These are phyloP conservation scores for Aspergillus ochraceoroseus DNA, from an alignment of 2,329 filamentous ascomycete species.

Conservation along the genomic window DNA sequence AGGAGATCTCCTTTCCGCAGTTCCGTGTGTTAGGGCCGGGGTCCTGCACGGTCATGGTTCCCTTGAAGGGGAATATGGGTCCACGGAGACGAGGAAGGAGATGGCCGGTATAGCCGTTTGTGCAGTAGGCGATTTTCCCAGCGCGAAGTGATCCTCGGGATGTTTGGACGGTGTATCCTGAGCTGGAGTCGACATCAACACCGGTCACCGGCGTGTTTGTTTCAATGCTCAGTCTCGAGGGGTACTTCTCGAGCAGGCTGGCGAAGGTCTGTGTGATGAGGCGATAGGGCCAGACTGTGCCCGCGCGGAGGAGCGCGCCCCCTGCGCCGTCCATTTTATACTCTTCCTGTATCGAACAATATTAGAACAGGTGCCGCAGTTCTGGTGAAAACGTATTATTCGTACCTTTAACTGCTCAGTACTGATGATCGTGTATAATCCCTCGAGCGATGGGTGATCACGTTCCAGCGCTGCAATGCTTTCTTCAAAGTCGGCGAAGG, in stretches of 20 bases:
- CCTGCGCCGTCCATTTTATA: conserved; percentile 24
- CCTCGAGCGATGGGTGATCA: conserved; percentile 23
- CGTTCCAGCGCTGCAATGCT: conserved; percentile 22
- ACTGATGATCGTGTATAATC: conserved; percentile 25
- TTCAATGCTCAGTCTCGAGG: conserved; percentile 28
- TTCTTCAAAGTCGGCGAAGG: conserved; percentile 20
- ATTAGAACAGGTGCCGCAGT: not conserved
- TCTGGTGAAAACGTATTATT: not conserved
- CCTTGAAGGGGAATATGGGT: conserved; percentile 38
- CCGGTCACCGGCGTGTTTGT: conserved; percentile 11
- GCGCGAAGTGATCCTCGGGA: conserved; percentile 35
- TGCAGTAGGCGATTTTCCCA: conserved; percentile 41
- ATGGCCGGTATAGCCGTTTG: conserved; percentile 42
- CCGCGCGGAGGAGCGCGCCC: conserved; percentile 28
- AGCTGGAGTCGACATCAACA: not conserved
- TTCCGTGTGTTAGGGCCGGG: conserved; percentile 21
- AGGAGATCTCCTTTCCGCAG: conserved; percentile 23
- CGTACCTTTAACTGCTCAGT: conserved; percentile 3
- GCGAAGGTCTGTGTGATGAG: conserved; percentile 31
- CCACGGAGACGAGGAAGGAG: conserved; percentile 41
- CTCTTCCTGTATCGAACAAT: not conserved
- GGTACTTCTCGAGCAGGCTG: conserved; percentile 22
- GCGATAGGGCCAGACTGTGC: conserved; percentile 38
- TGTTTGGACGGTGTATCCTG: conserved; percentile 32
- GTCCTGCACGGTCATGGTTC: conserved; percentile 44